Percentiles rank a stretch among this genome's conserved stretches.
Evolutionary conservation across 768 basidiomycete species (phyloP).

Genomic region (Boletus rex-veris): DNA sequence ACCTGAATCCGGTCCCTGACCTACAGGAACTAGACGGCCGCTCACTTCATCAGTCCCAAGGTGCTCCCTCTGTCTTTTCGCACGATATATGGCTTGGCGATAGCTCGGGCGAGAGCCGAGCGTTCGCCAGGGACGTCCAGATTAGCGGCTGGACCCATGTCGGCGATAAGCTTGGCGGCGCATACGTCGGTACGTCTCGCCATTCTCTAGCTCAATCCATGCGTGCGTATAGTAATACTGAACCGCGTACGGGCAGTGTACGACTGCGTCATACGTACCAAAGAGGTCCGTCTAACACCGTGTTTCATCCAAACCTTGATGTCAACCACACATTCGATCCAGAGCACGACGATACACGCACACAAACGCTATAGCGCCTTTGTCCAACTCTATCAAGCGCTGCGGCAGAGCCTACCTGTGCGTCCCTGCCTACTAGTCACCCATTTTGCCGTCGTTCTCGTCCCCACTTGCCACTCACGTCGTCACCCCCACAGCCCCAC

Average conservation of each 20-base stretch:
- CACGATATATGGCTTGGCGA: constrained; percentile 70
- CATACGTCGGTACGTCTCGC: constrained; percentile 54
- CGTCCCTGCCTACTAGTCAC: constrained; percentile 7
- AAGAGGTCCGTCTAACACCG: constrained; percentile 37
- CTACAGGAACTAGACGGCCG: constrained; percentile 23
- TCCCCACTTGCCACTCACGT: not conserved
- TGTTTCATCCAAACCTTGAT: no score
- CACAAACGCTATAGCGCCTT: constrained; percentile 70
- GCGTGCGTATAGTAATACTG: not conserved
- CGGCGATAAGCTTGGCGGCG: constrained; percentile 59
- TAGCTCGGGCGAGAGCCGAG: constrained; percentile 47
- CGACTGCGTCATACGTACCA: constrained; percentile 66
- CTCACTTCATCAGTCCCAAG: constrained; percentile 25
- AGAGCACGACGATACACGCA: constrained; percentile 62
- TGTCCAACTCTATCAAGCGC: constrained; percentile 45
- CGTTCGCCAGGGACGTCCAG: constrained; percentile 63
- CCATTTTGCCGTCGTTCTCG: no score
- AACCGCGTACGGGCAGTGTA: constrained; percentile 45
- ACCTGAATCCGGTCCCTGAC: not conserved
- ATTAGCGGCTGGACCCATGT: constrained; percentile 73
- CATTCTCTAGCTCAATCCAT: not conserved
- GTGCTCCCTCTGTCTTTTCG: constrained; percentile 56
- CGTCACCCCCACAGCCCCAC: constrained; percentile 33
- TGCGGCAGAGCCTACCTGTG: constrained; percentile 54
- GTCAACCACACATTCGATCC: not conserved